phyloP scores from a whole-genome alignment of 139 green algal genomes.

The Nannochloris sp. region DNA sequence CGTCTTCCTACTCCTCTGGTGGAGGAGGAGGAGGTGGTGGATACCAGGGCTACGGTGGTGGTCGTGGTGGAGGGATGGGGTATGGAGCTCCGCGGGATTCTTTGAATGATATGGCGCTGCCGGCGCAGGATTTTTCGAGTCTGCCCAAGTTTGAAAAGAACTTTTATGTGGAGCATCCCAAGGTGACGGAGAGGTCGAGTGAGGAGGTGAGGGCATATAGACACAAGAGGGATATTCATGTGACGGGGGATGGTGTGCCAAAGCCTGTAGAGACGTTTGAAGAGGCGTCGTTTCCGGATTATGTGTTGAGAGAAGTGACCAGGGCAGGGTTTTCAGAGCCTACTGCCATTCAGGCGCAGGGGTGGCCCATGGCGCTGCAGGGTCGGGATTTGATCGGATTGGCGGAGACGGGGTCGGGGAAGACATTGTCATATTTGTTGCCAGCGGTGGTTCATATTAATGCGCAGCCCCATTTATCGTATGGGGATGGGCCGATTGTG shows the following conservation, averaged over 20 bases:
- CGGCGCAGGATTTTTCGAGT: conserved; percentile 64
- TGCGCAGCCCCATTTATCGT: conserved; percentile 78
- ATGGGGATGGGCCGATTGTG: conserved; percentile 89
- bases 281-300: conserved; percentile 75
- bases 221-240: conserved; percentile 43
- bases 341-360: conserved; percentile 80
- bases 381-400: conserved; percentile 78
- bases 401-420: conserved; percentile 82
- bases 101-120: conserved; percentile 62
- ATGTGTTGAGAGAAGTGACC: conserved; percentile 75
- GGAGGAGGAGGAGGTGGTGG: conserved; percentile 8
- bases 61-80: conserved; percentile 18
- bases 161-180: conserved; percentile 83
- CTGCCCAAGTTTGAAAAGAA: conserved; percentile 85
- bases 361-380: conserved; percentile 83
- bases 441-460: conserved; percentile 89
- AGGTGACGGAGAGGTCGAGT: conserved; percentile 52
- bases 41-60: neutral
- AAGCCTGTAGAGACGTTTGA: conserved; percentile 66
- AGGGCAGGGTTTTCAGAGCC: conserved; percentile 72
- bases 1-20: neutral
- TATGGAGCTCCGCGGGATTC: conserved; percentile 37
- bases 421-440: conserved; percentile 83
- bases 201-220: conserved; percentile 68
- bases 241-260: conserved; percentile 48